phyloP scores from a whole-genome alignment of 306 rosid species.

The Fragaria nilgerrensis region DNA sequence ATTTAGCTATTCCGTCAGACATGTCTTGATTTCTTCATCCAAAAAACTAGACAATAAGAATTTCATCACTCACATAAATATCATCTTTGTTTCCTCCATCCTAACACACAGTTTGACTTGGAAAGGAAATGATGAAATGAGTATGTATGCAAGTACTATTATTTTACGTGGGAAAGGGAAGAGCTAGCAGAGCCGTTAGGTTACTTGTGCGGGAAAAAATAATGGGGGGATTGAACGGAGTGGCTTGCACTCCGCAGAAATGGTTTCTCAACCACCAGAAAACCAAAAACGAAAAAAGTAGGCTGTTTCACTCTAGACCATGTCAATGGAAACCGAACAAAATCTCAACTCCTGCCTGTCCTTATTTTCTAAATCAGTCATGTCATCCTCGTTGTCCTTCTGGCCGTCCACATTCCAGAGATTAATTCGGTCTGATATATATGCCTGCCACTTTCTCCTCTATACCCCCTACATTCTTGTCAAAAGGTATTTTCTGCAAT shows the following conservation, averaged over 20 bases:
- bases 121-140: neutral
- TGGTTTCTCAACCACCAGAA: conserved; percentile 15
- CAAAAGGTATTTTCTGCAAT: conserved; percentile 38
- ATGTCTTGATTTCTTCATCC: no score
- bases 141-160: neutral
- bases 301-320: conserved; percentile 14
- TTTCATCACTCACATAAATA: no score
- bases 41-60: no score
- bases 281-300: conserved; percentile 11
- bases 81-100: neutral
- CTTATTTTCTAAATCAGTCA: conserved; percentile 45
- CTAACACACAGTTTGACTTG: neutral
- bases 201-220: neutral
- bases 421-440: conserved; percentile 41
- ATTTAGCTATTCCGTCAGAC: no score
- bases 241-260: conserved; percentile 52
- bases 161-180: neutral
- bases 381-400: conserved; percentile 38
- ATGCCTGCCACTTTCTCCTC: conserved; percentile 27
- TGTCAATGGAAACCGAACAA: conserved; percentile 33
- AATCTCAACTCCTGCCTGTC: conserved; percentile 14
- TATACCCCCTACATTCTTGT: conserved; percentile 35
- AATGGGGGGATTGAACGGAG: conserved; percentile 22
- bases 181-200: conserved; percentile 5
- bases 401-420: conserved; percentile 21